Evolutionary conservation across 306 rosid genomes (phyloP).

Genomic region (Prunus padus): DNA sequence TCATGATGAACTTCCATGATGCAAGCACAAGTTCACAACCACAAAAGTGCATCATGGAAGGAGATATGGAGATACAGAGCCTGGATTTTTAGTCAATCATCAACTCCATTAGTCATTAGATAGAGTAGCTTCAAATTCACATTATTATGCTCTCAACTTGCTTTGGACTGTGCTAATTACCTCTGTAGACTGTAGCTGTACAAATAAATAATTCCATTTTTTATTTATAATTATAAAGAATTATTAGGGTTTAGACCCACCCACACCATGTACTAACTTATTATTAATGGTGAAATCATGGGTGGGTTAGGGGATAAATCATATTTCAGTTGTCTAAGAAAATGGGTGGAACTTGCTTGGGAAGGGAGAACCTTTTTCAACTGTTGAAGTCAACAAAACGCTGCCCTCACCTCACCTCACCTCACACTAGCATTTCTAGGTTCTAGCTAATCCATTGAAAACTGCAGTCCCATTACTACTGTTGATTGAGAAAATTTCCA

Average conservation of each 20-base stretch:
- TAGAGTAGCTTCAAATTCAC: too few species aligned
- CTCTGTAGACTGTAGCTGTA: too few species aligned
- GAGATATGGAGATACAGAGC: not conserved
- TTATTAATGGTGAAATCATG: not conserved
- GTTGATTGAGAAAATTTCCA: not conserved
- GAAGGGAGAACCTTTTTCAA: not conserved
- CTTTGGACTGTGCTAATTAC: too few species aligned
- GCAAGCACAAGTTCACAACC: not conserved
- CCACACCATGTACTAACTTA: conserved; percentile 26
- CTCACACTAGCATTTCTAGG: conserved; percentile 1
- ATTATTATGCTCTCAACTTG: too few species aligned
- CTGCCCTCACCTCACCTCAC: not conserved
- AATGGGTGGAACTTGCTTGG: not conserved
- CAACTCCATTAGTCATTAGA: not conserved
- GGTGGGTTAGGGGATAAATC: conserved; percentile 23
- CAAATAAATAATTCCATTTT: too few species aligned
- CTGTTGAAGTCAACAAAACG: conserved; percentile 15
- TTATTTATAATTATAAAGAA: too few species aligned
- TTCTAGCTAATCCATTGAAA: not conserved
- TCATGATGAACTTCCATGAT: conserved; percentile 9
- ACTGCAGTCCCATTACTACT: not conserved
- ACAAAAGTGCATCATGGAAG: not conserved
- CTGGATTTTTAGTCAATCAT: conserved; percentile 14
- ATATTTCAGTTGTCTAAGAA: not conserved
- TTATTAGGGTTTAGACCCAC: too few species aligned